Evolutionary conservation across 2,329 filamentous ascomycete species (phyloP).

Genomic region (Pseudogymnoascus sp.): DNA sequence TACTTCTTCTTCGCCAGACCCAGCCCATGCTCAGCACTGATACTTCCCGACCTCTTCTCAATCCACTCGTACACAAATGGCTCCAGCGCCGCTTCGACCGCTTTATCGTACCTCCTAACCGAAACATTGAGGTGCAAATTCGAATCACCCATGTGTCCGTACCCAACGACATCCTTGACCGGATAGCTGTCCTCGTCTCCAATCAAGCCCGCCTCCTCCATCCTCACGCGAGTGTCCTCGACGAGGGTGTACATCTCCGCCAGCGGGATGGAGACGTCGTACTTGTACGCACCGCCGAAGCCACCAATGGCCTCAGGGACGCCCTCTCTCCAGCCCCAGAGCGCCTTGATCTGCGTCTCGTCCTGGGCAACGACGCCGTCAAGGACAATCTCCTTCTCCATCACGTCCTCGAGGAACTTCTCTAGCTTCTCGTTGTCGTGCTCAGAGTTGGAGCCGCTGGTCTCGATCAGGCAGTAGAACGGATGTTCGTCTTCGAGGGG

Average conservation of each 20-base stretch:
- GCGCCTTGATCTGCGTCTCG: conserved; percentile 74
- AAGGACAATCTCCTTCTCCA: conserved; percentile 75
- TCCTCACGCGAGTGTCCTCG: conserved; percentile 67
- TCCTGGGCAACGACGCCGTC: conserved; percentile 92
- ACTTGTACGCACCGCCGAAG: conserved; percentile 95
- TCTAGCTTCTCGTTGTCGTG: conserved; percentile 91
- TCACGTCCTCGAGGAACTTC: conserved; percentile 81
- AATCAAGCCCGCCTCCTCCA: conserved; percentile 67
- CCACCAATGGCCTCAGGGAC: conserved; percentile 84
- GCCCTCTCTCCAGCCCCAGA: conserved; percentile 92
- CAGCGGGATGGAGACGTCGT: conserved; percentile 91
- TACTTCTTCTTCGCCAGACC: conserved; percentile 94
- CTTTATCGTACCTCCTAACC: conserved; percentile 73
- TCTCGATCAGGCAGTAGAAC: conserved; percentile 96
- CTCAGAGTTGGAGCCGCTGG: conserved; percentile 86
- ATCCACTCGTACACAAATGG: conserved; percentile 99
- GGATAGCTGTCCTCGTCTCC: conserved; percentile 68
- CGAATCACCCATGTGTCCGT: conserved; percentile 95
- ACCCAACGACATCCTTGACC: conserved; percentile 85
- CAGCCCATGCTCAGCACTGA: conserved; percentile 92
- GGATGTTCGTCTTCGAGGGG: conserved; percentile 79
- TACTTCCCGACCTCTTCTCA: conserved; percentile 75
- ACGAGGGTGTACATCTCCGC: conserved; percentile 81
- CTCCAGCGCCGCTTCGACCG: conserved; percentile 79
- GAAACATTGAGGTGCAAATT: conserved; percentile 92